Evolutionary conservation across 192 early-diverging fungal species (phyloP).

Genomic region (Backusella tuberculispora): DNA sequence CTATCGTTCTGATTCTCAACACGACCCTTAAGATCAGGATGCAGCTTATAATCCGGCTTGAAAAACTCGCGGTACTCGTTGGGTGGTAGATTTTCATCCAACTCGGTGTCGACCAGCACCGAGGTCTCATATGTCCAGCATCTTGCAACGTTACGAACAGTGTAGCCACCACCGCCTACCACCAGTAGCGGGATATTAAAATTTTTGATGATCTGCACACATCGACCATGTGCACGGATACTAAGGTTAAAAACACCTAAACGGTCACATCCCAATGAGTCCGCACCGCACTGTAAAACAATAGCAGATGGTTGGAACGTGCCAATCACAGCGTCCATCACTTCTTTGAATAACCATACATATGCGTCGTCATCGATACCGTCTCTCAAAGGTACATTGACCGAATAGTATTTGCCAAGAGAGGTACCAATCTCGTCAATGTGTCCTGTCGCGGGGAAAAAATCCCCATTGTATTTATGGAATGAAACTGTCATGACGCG

Average conservation of each 20-base stretch:
- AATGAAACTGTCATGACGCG: conserved; percentile 96
- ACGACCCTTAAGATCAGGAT: conserved; percentile 79
- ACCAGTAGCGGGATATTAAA: conserved; percentile 79
- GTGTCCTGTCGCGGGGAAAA: conserved; percentile 91
- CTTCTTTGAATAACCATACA: conserved; percentile 72
- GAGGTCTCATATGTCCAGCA: conserved; percentile 97
- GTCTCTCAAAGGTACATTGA: conserved; percentile 90
- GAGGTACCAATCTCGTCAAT: conserved; percentile 80
- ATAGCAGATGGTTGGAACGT: conserved; percentile 81
- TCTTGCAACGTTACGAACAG: conserved; percentile 85
- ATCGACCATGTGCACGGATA: conserved; percentile 74
- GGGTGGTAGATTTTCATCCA: conserved; percentile 75
- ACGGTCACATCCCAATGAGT: conserved; percentile 59
- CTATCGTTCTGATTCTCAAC: conserved; percentile 90
- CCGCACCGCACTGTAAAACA: conserved; percentile 90
- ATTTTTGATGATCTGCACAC: conserved; percentile 80
- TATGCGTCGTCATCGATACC: conserved; percentile 89
- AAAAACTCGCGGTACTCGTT: conserved; percentile 82
- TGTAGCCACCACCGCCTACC: conserved; percentile 94
- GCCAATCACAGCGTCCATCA: conserved; percentile 72
- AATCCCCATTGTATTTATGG: conserved; percentile 93
- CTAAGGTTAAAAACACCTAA: conserved; percentile 59
- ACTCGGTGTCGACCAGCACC: conserved; percentile 72
- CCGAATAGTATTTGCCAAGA: conserved; percentile 78
- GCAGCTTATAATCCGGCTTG: conserved; percentile 87